Evolutionary conservation across 352 stramenopile species (phyloP).

Genomic region (Phytopythium aichiense): DNA sequence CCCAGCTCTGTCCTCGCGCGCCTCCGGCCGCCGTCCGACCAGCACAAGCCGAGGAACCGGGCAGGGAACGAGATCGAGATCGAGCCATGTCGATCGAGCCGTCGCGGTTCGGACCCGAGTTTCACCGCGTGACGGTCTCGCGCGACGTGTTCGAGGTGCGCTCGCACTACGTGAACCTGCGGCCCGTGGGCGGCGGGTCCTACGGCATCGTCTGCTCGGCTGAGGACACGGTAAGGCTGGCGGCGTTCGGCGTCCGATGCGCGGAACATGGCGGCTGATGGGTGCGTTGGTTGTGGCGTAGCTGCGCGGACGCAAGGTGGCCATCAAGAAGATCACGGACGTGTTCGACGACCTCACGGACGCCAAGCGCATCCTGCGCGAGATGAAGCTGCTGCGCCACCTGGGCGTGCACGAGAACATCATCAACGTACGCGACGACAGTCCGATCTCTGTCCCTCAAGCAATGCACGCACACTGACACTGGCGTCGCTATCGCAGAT

Average conservation of each 20-base stretch:
- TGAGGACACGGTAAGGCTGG: conserved; percentile 72
- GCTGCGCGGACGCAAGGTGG: conserved; percentile 80
- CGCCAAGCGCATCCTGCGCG: conserved; percentile 90
- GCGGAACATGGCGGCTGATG: no score
- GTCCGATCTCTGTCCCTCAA: no score
- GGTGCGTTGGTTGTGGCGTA: conserved; percentile 10
- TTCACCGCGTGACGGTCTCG: conserved; percentile 79
- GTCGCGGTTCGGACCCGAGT: conserved; percentile 74
- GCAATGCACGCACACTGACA: neutral
- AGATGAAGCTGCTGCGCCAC: conserved; percentile 92
- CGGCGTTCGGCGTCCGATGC: neutral
- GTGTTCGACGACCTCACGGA: conserved; percentile 92
- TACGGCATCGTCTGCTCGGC: conserved; percentile 93
- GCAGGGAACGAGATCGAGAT: no score
- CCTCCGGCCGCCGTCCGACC: neutral
- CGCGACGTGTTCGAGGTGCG: conserved; percentile 81
- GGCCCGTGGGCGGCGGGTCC: conserved; percentile 76
- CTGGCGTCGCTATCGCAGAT: conserved; percentile 32
- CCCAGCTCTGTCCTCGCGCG: neutral
- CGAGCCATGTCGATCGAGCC: conserved; percentile 54
- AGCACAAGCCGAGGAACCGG: neutral
- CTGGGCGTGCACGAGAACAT: conserved; percentile 91
- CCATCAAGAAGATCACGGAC: conserved; percentile 92
- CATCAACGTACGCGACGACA: conserved; percentile 55
- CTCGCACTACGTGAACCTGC: conserved; percentile 78